Evolutionary conservation across 148 eudicot genomes (phyloP).

Genomic region (Fagopyrum tataricum): DNA sequence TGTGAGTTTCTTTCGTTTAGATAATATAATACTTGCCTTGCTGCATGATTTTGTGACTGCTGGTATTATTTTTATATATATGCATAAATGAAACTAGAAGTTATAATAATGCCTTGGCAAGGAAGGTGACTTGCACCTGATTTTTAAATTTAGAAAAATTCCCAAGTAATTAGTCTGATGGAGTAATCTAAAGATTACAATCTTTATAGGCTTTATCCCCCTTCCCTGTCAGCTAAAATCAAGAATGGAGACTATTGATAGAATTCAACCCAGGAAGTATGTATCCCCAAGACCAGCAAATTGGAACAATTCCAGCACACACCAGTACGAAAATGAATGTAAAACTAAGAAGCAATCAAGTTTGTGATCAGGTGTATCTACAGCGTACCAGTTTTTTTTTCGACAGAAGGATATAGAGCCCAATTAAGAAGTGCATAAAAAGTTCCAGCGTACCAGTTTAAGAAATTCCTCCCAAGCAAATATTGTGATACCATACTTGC

Average conservation of each 20-base stretch:
- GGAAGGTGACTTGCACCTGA: background rate
- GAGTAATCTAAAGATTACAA: background rate
- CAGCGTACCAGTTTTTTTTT: no score
- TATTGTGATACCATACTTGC: conserved; percentile 53
- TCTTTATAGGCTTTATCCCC: background rate
- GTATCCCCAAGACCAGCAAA: background rate
- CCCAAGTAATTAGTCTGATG: background rate
- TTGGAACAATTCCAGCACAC: background rate
- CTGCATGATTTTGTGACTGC: no score
- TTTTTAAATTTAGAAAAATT: background rate
- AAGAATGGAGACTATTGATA: background rate
- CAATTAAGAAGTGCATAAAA: background rate
- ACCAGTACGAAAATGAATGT: background rate
- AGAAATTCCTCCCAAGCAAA: conserved; percentile 90
- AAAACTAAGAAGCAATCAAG: background rate
- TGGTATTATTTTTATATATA: background rate
- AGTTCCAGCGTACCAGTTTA: conserved; percentile 48
- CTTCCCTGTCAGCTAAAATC: background rate
- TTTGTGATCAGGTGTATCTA: background rate
- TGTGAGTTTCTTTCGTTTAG: background rate
- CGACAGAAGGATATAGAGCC: background rate
- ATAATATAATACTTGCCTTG: no score
- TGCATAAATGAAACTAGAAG: background rate
- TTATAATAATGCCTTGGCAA: background rate
- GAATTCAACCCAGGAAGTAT: background rate